A percentile compares a stretch with the other conserved stretches of the same genome.
phyloP scores from a whole-genome alignment of 176 grass and related monocot genomes.

The Bolboschoenus planiculmis region DNA sequence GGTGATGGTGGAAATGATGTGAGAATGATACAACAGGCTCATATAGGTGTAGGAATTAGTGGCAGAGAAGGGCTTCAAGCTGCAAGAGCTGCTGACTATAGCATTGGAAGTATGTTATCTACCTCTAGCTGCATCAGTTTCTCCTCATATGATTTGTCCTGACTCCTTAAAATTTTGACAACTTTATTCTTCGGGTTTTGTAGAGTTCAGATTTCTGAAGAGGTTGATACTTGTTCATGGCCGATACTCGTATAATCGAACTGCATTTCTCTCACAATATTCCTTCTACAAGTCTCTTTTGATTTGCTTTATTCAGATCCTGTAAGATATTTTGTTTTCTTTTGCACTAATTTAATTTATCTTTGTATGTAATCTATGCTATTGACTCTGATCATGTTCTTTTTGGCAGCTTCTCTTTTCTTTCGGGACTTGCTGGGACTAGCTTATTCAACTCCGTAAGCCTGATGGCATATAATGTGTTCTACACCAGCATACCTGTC shows the following conservation, averaged over 20 bases:
- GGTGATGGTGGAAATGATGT: slow-evolving; percentile 99
- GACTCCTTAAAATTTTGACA: not conserved
- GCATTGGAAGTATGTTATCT: slow-evolving; percentile 78
- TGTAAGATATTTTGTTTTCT: slow-evolving; percentile 53
- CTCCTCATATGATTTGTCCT: not conserved
- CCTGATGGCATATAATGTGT: slow-evolving; percentile 98
- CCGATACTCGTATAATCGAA: slow-evolving; percentile 90
- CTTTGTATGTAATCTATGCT: slow-evolving; percentile 10
- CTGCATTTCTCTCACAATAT: slow-evolving; percentile 95
- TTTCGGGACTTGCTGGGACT: slow-evolving; percentile 89
- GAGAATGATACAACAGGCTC: slow-evolving; percentile 93
- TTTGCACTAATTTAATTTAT: slow-evolving; percentile 19
- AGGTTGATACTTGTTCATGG: slow-evolving; percentile 97
- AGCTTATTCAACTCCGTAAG: slow-evolving; percentile 97
- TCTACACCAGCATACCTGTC: slow-evolving; percentile 95
- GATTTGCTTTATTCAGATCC: slow-evolving; percentile 98
- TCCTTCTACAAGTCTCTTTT: slow-evolving; percentile 98
- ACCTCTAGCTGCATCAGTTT: not conserved
- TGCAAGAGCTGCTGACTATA: slow-evolving; percentile 96
- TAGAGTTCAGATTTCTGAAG: slow-evolving; percentile 94
- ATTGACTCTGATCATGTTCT: slow-evolving; percentile 12
- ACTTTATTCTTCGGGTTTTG: not conserved
- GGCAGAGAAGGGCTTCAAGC: slow-evolving; percentile 97
- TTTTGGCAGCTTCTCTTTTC: slow-evolving; percentile 86
- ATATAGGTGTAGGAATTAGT: slow-evolving; percentile 98